Evolutionary conservation across 2,329 filamentous ascomycete species (phyloP).

Genomic region (Ceratocystis huliohia): DNA sequence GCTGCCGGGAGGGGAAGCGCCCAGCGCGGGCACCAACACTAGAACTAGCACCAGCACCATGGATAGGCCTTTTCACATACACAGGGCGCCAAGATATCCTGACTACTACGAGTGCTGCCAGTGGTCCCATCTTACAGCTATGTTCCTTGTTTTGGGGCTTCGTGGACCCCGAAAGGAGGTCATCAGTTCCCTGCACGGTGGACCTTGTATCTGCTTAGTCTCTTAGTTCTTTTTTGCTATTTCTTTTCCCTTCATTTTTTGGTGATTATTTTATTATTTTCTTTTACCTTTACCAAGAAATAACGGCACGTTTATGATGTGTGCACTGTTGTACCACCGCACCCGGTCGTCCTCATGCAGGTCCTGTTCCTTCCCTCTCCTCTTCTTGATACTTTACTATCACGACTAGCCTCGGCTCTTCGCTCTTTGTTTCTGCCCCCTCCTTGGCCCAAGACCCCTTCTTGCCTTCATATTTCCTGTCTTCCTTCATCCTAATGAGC

Average conservation of each 20-base stretch:
- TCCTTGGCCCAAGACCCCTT: not conserved
- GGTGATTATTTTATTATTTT: too few relatives aligned
- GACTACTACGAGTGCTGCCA: not conserved
- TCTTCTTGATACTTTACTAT: not conserved
- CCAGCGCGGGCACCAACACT: not conserved
- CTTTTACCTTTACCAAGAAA: not conserved
- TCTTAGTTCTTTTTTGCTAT: too few relatives aligned
- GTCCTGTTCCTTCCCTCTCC: not conserved
- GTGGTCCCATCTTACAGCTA: slow-evolving; percentile 5
- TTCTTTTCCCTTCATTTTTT: too few relatives aligned
- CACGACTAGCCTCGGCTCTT: slow-evolving; percentile 3
- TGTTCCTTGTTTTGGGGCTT: not conserved
- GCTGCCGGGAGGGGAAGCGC: not conserved
- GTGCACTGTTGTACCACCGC: not conserved
- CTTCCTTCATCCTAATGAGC: not conserved
- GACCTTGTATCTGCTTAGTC: not conserved
- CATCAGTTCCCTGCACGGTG: not conserved
- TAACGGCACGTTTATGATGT: not conserved
- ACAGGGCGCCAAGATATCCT: not conserved
- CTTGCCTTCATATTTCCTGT: not conserved
- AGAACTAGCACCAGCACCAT: not conserved
- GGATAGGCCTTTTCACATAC: not conserved
- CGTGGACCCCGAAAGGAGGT: not conserved
- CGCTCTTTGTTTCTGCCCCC: not conserved
- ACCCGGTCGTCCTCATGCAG: not conserved